Percentiles rank a stretch among this genome's conserved stretches.
phyloP scores from a whole-genome alignment of 1,284 basidiomycete species.

The Boletus semigastroideus region DNA sequence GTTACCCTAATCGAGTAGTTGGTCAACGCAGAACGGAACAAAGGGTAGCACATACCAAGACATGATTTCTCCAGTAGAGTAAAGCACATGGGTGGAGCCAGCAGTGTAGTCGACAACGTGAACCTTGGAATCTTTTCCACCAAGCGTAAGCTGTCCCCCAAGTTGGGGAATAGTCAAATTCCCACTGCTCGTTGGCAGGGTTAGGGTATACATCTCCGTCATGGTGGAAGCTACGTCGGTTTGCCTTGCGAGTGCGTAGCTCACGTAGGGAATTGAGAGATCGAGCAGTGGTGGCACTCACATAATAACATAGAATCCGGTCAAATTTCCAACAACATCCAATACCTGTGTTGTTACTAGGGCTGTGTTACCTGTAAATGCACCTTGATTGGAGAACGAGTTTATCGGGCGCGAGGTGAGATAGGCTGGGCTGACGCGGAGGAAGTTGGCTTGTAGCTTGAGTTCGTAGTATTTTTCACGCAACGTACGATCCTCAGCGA shows the following conservation, averaged over 20 bases:
- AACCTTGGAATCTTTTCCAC: slow-evolving; percentile 51
- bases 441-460: slow-evolving; percentile 48
- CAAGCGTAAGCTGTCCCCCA: slow-evolving; percentile 41
- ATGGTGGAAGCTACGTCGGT: slow-evolving; percentile 10
- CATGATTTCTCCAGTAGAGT: slow-evolving; percentile 50
- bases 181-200: slow-evolving; percentile 45
- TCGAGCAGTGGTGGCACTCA: slow-evolving; percentile 11
- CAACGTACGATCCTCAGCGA: slow-evolving; percentile 48
- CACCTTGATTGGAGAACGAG: slow-evolving; percentile 37
- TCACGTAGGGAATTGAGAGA: not conserved
- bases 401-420: slow-evolving; percentile 46
- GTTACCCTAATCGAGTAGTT: slow-evolving; percentile 38
- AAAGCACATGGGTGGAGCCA: slow-evolving; percentile 45
- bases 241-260: slow-evolving; percentile 18
- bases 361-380: slow-evolving; percentile 45
- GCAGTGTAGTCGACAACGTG: slow-evolving; percentile 49
- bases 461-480: slow-evolving; percentile 52
- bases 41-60: slow-evolving; percentile 38
- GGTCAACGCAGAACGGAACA: slow-evolving; percentile 1
- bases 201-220: slow-evolving; percentile 27
- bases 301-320: slow-evolving; percentile 49
- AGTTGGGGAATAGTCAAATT: slow-evolving; percentile 40
- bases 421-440: slow-evolving; percentile 46
- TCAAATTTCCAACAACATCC: slow-evolving; percentile 45
- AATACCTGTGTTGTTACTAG: slow-evolving; percentile 47